These are phyloP conservation scores for Auriscalpium orientale DNA, from an alignment of 768 basidiomycete species.

Conservation along the genomic window DNA sequence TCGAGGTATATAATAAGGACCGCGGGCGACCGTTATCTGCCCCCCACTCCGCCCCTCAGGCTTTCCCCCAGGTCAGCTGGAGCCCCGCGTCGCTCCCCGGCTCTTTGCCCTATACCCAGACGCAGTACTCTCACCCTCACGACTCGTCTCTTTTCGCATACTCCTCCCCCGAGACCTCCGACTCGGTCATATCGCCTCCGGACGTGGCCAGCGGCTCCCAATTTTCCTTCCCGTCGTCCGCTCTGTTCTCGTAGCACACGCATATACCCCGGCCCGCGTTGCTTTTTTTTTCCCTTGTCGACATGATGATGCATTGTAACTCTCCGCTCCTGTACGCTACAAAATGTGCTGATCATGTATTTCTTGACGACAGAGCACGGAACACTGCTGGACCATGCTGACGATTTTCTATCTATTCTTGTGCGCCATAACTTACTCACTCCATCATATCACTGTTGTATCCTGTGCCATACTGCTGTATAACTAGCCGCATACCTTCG, in stretches of 20 bases:
- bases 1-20: conserved; percentile 37
- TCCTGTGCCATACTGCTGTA: neutral
- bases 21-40: conserved; percentile 23
- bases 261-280: neutral
- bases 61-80: conserved; percentile 7
- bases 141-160: conserved; percentile 2
- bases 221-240: conserved; percentile 13
- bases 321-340: neutral
- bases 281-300: too few species aligned
- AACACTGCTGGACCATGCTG: conserved; percentile 6
- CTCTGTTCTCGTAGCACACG: conserved; percentile 11
- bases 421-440: neutral
- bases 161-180: neutral
- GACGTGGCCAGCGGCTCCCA: conserved; percentile 1
- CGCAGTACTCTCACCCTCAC: neutral
- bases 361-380: conserved; percentile 9
- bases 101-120: conserved; percentile 6
- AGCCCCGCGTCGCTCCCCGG: conserved; percentile 5
- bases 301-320: neutral
- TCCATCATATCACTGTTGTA: neutral
- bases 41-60: conserved; percentile 18
- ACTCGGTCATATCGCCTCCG: neutral
- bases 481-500: neutral
- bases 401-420: neutral
- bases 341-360: conserved; percentile 8